Evolutionary conservation across 768 basidiomycete genomes (phyloP), one percentile per base, ranked within the genome.

Genomic region (Ramaria rubella): DNA sequence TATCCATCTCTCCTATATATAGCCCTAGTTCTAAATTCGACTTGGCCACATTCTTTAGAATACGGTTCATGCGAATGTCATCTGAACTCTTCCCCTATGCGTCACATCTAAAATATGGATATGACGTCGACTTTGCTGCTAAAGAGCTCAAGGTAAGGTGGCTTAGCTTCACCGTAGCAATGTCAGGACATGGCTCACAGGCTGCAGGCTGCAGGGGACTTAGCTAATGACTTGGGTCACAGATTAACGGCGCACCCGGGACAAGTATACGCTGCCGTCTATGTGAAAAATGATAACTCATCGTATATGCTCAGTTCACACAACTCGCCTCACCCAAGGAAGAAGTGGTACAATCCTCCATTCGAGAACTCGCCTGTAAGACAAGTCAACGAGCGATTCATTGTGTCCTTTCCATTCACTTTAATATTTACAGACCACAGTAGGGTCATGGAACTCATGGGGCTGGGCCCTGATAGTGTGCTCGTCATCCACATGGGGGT

Each of bases 81-180:
- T 92, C 90, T 7, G 90, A 93, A 61, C 85, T 96, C 81, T 95
- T 96, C 69, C 93, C 94, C 1, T 96, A 87, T 63, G 92, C 93
- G 0, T 88, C 87, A 1, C 94, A 97, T 62, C 75, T 71, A 17
- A 76, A 75, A 19, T 81, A 92, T 63, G 92, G 92, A 0, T 96
- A 97, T 68, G 78, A 82, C 15, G 77, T 97, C 24, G 78, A 81
- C 7, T 94, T 89, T 58, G 92, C 89, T 5, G 74, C 79, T 5
- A 70, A 72, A 26, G 79, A 77, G 56, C 64, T 82, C 43, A 76
- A 75, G 63, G 77, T 73, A 31, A 23, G 42, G 24, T 3, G 3
- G 8, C 33, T 2, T 30, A 14, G n/a, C n/a, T 17, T 27, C 26
- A 3, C 12, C n/a, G 23, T 21, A 30, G 17, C 17, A 40, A 44